These are phyloP conservation scores for Globisporangium megalacanthum DNA, from an alignment of 352 stramenopile genomes.

Conservation along the genomic window DNA sequence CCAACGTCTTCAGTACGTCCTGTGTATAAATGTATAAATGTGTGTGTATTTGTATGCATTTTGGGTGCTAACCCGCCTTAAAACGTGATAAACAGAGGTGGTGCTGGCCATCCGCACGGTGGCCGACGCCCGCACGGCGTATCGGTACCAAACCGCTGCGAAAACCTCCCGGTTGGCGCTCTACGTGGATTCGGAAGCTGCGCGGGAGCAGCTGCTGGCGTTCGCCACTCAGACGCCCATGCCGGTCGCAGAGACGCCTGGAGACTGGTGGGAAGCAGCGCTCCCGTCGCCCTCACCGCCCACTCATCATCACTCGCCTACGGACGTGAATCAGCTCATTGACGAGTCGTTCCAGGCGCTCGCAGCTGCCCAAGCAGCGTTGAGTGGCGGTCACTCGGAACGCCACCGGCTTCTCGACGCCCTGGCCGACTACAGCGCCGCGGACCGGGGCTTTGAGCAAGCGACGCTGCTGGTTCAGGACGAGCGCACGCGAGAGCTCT, in stretches of 20 bases:
- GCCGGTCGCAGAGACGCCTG: not conserved
- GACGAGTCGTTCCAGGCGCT: slow-evolving; percentile 38
- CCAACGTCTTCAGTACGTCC: slow-evolving; percentile 1
- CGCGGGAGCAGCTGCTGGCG: slow-evolving; percentile 19
- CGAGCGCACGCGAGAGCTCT: slow-evolving; percentile 28
- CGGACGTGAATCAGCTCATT: slow-evolving; percentile 18
- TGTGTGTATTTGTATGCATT: not conserved
- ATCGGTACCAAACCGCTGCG: slow-evolving; percentile 39
- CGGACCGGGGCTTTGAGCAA: slow-evolving; percentile 26
- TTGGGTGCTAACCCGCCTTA: not conserved
- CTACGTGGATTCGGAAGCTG: slow-evolving; percentile 29
- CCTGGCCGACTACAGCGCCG: slow-evolving; percentile 26
- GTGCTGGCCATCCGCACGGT: slow-evolving; percentile 35
- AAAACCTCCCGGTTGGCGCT: slow-evolving; percentile 28
- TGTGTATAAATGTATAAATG: too few relatives aligned
- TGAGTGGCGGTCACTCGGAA: not conserved
- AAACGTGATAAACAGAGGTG: slow-evolving; percentile 12
- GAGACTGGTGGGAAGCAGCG: slow-evolving; percentile 2
- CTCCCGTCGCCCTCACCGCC: not conserved
- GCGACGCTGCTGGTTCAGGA: slow-evolving; percentile 30
- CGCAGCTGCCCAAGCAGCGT: slow-evolving; percentile 22
- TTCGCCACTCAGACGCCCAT: slow-evolving; percentile 3
- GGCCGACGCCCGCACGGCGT: slow-evolving; percentile 28
- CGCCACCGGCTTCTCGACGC: slow-evolving; percentile 5
- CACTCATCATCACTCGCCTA: not conserved